Evolutionary conservation across 1,284 basidiomycete species (phyloP).

Genomic region (Coniferiporia weirii): DNA sequence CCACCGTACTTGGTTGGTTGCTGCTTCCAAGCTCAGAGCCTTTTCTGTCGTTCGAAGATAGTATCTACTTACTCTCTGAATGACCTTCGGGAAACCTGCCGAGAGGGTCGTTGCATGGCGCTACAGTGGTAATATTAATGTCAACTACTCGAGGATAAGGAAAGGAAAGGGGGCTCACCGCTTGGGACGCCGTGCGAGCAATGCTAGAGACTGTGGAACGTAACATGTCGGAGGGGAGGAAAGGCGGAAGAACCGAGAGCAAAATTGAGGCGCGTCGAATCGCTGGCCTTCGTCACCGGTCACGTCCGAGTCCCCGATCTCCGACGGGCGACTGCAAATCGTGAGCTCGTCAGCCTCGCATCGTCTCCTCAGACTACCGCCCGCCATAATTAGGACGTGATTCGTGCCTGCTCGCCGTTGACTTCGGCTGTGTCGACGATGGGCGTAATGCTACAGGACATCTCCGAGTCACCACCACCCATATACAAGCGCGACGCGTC

Average conservation of each 20-base stretch:
- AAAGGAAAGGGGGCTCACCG: conserved; percentile 36
- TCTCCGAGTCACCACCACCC: conserved; percentile 35
- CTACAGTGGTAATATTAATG: conserved; percentile 29
- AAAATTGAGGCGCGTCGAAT: conserved; percentile 4
- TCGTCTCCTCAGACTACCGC: background rate
- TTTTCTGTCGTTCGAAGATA: conserved; percentile 2
- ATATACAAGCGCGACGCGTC: conserved; percentile 37
- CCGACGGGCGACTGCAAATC: background rate
- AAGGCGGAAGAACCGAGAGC: conserved; percentile 24
- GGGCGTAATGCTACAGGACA: conserved; percentile 27
- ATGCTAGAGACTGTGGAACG: conserved; percentile 58
- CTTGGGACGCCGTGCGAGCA: conserved; percentile 48
- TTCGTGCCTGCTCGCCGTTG: background rate
- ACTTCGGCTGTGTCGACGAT: background rate
- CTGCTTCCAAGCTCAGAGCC: conserved; percentile 35
- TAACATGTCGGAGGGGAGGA: conserved; percentile 45
- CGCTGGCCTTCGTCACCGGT: conserved; percentile 3
- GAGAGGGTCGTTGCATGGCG: conserved; percentile 75
- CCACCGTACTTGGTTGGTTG: conserved; percentile 94
- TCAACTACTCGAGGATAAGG: background rate
- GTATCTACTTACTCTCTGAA: conserved; percentile 50
- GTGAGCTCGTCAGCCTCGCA: background rate
- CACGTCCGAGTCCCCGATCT: background rate
- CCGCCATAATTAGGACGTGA: background rate
- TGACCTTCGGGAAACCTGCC: conserved; percentile 73